Base-by-base conservation (phyloP, 768 basidiomycete genomes). In the Phanerochaete sordida region DNA sequence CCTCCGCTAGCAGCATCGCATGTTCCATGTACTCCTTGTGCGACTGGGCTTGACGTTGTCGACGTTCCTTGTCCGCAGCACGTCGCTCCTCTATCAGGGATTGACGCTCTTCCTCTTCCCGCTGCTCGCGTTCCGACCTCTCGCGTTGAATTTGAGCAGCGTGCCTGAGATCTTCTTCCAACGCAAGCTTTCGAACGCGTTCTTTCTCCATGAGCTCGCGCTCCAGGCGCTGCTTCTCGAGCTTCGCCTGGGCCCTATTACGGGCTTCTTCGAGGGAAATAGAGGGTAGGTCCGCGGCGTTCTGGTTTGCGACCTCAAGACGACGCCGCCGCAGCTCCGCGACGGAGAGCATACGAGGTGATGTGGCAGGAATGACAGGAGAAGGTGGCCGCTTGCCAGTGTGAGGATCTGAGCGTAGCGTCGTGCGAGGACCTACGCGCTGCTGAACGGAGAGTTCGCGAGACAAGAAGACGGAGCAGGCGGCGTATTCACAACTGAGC, bases 151-250 rank as follows among this genome's bases (percentile, higher is more conserved):
- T 62, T 50, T 64, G 64, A 19, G 68, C 68, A 0, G 66, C 67
- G 12, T 60, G 58, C 15, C 68, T 65, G 35, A 70, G 52, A 53
- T 74, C 69, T 35, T 64, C 64, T 57, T 72, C 71, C 12, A 73
- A 63, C 24, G 57, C 55, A 0, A 64, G 65, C 60, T 64, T 66
- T 9, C 69, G 65, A 55, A 54, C 61, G 24, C 66, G 64, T 53
- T 73, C 72, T 26, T 69, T 69, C 47, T 62, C 64, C 24, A 52
- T 61, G 12, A 58, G 62, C 58, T 66, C 62, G 4, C 48, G 57
- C 43, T 61, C 48, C 19, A 58, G 35, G 52, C 50, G 63, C 50
- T 66, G 65, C 60, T 69, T 70, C 63, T 70, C 64, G 43, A 53
- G 59, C 55, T 65, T 67, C 28, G 68, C 50, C 5, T 65, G 67